Conservation (phyloP, 768 basidiomycete species). For the Russula olivacea region DNA sequence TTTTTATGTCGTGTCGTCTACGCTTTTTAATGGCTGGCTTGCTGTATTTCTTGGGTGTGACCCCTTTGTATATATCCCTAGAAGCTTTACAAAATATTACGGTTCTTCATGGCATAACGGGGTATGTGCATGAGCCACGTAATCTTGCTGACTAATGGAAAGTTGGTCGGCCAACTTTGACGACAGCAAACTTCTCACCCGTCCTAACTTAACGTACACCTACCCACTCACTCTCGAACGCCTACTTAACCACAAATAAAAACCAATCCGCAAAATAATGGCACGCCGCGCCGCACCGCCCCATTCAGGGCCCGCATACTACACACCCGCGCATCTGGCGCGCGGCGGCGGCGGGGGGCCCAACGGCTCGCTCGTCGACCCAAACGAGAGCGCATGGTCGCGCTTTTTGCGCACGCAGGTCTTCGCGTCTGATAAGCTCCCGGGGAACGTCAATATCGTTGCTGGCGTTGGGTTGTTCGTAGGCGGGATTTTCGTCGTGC, state of each 20-base stretch:
- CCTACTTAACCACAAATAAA: neutral
- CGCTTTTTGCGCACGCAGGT: conserved; percentile 55
- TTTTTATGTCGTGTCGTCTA: neutral
- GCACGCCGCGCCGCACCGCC: conserved; percentile 63
- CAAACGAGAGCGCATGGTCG: conserved; percentile 59
- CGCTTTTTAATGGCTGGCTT: conserved; percentile 2
- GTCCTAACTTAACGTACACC: no score
- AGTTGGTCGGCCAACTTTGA: no score
- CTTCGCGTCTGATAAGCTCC: conserved; percentile 63
- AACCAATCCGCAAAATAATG: conserved; percentile 38
- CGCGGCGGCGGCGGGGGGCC: conserved; percentile 12
- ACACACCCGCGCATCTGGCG: conserved; percentile 40
- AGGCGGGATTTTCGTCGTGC: conserved; percentile 62
- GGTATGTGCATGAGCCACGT: no score
- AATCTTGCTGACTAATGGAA: no score
- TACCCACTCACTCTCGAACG: neutral
- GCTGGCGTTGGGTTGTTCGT: conserved; percentile 62
- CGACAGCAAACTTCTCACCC: no score
- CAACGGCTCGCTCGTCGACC: conserved; percentile 42
- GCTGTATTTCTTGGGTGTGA: neutral
- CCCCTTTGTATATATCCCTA: neutral
- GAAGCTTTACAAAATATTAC: neutral
- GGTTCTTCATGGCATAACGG: neutral
- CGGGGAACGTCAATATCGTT: conserved; percentile 66
- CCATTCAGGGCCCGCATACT: conserved; percentile 47